Base-by-base conservation (phyloP, 2,329 filamentous ascomycete species). In the Pseudonectria foliicola region DNA sequence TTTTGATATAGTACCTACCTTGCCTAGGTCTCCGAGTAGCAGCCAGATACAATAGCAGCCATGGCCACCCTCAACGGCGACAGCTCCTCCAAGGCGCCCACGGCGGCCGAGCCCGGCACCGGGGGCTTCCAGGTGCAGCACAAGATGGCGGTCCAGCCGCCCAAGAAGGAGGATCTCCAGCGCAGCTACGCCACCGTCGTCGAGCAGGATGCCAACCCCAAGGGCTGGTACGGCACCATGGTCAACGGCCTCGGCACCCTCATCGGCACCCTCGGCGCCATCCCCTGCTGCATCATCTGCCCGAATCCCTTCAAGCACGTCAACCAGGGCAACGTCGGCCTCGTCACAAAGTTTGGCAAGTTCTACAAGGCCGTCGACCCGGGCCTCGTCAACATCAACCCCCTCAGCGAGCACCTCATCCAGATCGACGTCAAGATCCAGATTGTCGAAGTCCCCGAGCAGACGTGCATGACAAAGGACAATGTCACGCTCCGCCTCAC, bases 391-490 rank as follows among this genome's bases (percentile, higher is more conserved):
- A 94, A 94, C 71, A 81, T 98, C 71, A 98, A 98, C 68, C 90
- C 90, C 3, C 78, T 96, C 35, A 90, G 84, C 53, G 92, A 98
- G 71, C 77, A 73, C 39, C 74, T 98, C 27, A 82, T 87, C 49
- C 86, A 93, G 54, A 83, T 98, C 57, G 92, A 98, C 61, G 92
- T 98, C 67, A 98, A 96, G 79, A 95, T 96, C 52, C 92, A 98
- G 68, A 95, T 95, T 47, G 87, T 93, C 60, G 83, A 98, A 70
- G 92, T 98, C 15, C 90, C 90, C 13, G 80, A 89, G 65, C 92
- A 98, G 66, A 80, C 90, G 43, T 96, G 92, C 73, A 98, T 98
- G 89, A 98, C 92, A 61, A 96, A 96, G 70, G 92, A 98, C 72
- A 98, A 98, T 55, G 92, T 96, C 45, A 94, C 85, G 29, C 73